Evolutionary conservation across 768 basidiomycete genomes (phyloP), one percentile per base, ranked within the genome.

Genomic region (Rhodotorula babjevae): DNA sequence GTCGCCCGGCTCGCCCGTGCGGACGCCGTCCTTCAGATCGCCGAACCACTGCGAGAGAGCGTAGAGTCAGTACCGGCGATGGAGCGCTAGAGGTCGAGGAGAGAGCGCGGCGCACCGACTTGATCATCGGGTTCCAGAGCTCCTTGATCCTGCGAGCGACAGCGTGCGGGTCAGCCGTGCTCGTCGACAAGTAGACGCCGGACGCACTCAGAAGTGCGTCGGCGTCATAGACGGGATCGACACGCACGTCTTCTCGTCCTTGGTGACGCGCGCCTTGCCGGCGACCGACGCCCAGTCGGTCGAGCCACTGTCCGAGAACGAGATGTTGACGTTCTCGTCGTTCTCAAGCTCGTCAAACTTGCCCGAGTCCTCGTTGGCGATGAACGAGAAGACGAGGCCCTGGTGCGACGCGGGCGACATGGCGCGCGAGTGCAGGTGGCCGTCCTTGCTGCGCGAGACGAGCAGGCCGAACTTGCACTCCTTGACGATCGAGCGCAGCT

Each of bases 211-310:
- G n/a, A n/a, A n/a, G n/a, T n/a, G n/a, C n/a, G n/a, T n/a, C n/a
- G n/a, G n/a, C n/a, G n/a, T n/a, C n/a, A n/a, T 3, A 25, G 23
- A 53, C 2, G n/a, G 25, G 7, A 40, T 6, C 7, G 49, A 0
- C 19, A 53, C 62, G 62, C 62, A 63, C 49, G 61, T 52, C 60
- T 60, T 67, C 21, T 60, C 59, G 73, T 78, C 76, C 55, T 73
- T 72, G 27, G 63, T 33, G 36, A 77, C 46, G 10, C 15, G 58
- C 18, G 78, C 78, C 49, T 65, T 76, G 33, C 78, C 78, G 12
- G 77, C 73, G 19, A 71, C 69, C 11, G 77, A 77, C 10, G 74
- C 73, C 78, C 78, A 79, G 70, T 78, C 68, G 59, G 77, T 70
- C 31, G 58, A 29, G 27, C 46, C 55, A 42, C 71, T 64, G 66